Evolutionary conservation across 352 stramenopile species (phyloP).

Genomic region (Pythium brassicae): DNA sequence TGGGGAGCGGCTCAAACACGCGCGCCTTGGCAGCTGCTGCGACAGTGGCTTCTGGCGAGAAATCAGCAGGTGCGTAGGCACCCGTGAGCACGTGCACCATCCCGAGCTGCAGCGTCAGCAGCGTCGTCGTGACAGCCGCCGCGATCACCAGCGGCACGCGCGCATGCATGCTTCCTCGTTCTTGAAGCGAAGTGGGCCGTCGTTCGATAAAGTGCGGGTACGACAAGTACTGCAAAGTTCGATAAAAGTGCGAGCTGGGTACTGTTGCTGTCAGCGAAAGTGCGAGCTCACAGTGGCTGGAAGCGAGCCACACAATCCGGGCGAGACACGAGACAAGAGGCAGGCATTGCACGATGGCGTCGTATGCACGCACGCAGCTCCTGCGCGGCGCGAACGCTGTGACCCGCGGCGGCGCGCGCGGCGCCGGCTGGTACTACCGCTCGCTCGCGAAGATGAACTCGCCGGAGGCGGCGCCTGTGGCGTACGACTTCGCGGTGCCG

Average conservation of each 20-base stretch:
- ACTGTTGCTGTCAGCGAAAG: background rate
- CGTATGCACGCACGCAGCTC: constrained; percentile 56
- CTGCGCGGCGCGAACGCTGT: constrained; percentile 47
- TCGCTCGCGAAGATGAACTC: constrained; percentile 84
- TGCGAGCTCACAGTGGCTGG: constrained; percentile 22
- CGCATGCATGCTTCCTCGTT: constrained; percentile 12
- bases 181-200: constrained; percentile 12
- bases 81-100: constrained; percentile 38
- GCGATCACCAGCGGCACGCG: constrained; percentile 34
- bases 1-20: constrained; percentile 25
- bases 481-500: constrained; percentile 69
- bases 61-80: constrained; percentile 18
- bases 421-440: constrained; percentile 82
- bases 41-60: background rate
- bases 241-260: constrained; percentile 4
- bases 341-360: constrained; percentile 30
- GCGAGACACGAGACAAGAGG: background rate
- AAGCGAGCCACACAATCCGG: constrained; percentile 24
- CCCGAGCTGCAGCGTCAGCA: constrained; percentile 50
- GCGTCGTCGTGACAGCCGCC: constrained; percentile 24
- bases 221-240: background rate
- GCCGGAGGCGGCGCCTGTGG: constrained; percentile 36
- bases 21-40: background rate
- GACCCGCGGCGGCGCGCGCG: constrained; percentile 60
- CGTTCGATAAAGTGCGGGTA: background rate